phyloP scores from a whole-genome alignment of 306 rosid species.

The Cyamopsis tetragonoloba region DNA sequence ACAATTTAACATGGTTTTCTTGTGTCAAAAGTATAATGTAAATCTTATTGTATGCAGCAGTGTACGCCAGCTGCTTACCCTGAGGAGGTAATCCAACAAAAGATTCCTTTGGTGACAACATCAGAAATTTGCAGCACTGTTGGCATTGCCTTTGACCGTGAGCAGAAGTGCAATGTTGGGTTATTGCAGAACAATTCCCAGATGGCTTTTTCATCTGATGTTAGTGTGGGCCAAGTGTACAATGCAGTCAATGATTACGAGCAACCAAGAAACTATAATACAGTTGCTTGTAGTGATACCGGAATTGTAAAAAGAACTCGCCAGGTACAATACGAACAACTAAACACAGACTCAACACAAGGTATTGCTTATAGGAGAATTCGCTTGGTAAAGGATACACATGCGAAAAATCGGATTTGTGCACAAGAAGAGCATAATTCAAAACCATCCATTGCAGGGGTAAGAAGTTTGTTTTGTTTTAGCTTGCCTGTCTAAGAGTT shows the following conservation, averaged over 20 bases:
- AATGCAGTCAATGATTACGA: conserved; percentile 10
- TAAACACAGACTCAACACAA: conserved; percentile 2
- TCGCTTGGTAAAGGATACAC: conserved; percentile 14
- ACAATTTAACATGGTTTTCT: conserved; percentile 2
- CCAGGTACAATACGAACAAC: conserved; percentile 18
- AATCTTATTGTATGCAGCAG: conserved; percentile 33
- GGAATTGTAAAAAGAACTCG: conserved; percentile 47
- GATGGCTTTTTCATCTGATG: conserved; percentile 30
- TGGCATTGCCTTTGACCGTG: not conserved
- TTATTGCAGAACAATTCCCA: conserved; percentile 20
- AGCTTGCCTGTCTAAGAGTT: not conserved
- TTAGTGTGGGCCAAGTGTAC: conserved; percentile 32
- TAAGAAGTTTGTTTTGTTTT: conserved; percentile 36
- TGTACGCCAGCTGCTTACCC: conserved; percentile 10
- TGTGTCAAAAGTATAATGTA: conserved; percentile 7
- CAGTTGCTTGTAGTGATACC: conserved; percentile 17
- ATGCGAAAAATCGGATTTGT: not conserved
- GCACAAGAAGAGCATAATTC: conserved; percentile 30
- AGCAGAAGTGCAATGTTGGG: conserved; percentile 24
- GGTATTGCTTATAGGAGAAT: conserved; percentile 65
- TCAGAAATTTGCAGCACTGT: conserved; percentile 26
- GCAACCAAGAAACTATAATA: conserved; percentile 33
- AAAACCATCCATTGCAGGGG: conserved; percentile 42
- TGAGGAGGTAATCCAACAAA: conserved; percentile 29
- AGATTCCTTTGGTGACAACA: conserved; percentile 27